Percentiles rank a stretch among this genome's conserved stretches.
Evolutionary conservation across 805 yeast species (phyloP).

Genomic region (Metschnikowia matae): DNA sequence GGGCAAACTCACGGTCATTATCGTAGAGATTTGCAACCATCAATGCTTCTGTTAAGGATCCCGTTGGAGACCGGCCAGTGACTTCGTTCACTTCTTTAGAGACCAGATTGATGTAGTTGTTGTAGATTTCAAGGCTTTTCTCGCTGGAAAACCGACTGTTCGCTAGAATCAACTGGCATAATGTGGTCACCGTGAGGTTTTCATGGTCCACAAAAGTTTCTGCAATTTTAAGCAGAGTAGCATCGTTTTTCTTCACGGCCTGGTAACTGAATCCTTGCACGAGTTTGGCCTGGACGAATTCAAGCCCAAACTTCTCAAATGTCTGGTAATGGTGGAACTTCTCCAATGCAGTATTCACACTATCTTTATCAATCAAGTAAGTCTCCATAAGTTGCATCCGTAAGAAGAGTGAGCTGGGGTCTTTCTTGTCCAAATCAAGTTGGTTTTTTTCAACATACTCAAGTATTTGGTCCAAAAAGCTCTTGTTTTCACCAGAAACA

Average conservation of each 20-base stretch:
- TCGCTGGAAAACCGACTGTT: constrained; percentile 37
- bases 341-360: constrained; percentile 30
- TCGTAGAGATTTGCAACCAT: constrained; percentile 40
- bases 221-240: constrained; percentile 32
- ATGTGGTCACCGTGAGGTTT: constrained; percentile 26
- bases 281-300: constrained; percentile 38
- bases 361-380: constrained; percentile 28
- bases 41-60: constrained; percentile 45
- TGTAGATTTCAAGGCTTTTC: constrained; percentile 41
- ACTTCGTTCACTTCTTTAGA: constrained; percentile 27
- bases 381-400: constrained; percentile 30
- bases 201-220: constrained; percentile 31
- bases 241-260: constrained; percentile 27
- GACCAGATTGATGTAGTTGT: constrained; percentile 39
- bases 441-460: constrained; percentile 19
- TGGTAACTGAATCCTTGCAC: constrained; percentile 40
- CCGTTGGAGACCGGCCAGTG: constrained; percentile 37
- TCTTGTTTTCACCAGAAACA: not conserved
- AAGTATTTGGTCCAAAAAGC: constrained; percentile 14
- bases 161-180: constrained; percentile 42
- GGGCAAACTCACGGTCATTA: constrained; percentile 52
- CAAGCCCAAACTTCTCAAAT: constrained; percentile 37
- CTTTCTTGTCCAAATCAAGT: constrained; percentile 22
- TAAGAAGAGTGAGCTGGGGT: constrained; percentile 28
- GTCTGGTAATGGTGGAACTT: constrained; percentile 39